phyloP scores from a whole-genome alignment of 257 asterid genomes.

The Solanum etuberosum region DNA sequence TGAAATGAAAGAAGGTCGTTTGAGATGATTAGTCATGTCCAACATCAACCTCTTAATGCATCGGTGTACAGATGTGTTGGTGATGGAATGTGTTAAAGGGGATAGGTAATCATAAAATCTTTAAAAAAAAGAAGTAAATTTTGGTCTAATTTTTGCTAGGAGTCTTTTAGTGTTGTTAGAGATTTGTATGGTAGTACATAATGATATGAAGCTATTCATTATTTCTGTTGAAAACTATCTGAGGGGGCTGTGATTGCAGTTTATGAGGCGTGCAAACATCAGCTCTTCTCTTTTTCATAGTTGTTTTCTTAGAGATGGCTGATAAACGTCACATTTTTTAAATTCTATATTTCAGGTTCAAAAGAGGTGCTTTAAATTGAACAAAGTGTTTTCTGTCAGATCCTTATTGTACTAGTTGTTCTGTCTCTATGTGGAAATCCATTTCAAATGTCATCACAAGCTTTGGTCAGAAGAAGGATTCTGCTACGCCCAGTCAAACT shows the following conservation, averaged over 20 bases:
- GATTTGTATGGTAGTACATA: background rate
- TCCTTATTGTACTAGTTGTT: background rate
- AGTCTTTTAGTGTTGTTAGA: background rate
- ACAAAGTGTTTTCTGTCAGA: background rate
- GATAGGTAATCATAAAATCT: background rate
- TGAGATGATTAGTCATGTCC: background rate
- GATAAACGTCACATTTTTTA: background rate
- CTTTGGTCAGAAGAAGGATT: constrained; percentile 47
- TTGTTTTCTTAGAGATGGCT: background rate
- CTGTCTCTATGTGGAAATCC: constrained; percentile 62
- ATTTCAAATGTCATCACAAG: constrained; percentile 47
- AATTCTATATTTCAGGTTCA: background rate
- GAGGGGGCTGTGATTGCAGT: background rate
- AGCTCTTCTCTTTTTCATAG: background rate
- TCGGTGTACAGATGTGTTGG: background rate
- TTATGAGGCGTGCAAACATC: background rate
- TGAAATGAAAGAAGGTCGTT: background rate
- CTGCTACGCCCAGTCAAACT: constrained; percentile 23
- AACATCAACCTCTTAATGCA: background rate
- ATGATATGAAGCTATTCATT: background rate
- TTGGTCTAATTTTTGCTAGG: background rate
- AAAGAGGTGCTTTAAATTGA: background rate
- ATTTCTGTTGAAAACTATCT: background rate
- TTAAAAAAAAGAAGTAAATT: background rate
- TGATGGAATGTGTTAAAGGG: background rate